Evolutionary conservation across 768 basidiomycete species (phyloP).

Genomic region (Thelephora aurantiotincta): DNA sequence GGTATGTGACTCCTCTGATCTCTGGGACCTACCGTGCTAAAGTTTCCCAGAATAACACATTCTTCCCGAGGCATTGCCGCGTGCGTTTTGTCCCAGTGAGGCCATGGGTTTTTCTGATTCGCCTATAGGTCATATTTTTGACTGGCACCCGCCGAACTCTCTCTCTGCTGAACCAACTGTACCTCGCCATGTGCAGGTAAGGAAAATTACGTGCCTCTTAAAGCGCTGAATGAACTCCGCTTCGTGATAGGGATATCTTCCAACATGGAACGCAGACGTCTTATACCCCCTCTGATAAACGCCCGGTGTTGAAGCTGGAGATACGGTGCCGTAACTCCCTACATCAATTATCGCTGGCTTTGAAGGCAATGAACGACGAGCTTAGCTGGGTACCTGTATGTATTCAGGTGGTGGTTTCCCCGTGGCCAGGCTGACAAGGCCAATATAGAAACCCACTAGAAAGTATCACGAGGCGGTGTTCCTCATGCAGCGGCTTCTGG

Average conservation of each 20-base stretch:
- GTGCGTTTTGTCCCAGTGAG: conserved; percentile 12
- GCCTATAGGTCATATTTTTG: conserved; percentile 25
- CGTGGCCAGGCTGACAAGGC: not conserved
- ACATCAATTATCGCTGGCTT: conserved; percentile 22
- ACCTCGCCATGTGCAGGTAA: conserved; percentile 28
- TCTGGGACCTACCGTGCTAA: too few species aligned
- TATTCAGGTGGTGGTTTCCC: not conserved
- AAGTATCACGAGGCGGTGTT: conserved; percentile 25
- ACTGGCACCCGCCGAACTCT: conserved; percentile 23
- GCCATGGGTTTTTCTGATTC: not conserved
- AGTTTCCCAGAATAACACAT: conserved; percentile 19
- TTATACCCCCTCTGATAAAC: conserved; percentile 16
- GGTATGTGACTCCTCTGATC: too few species aligned
- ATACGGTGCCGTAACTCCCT: conserved; percentile 26
- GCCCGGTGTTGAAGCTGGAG: conserved; percentile 25
- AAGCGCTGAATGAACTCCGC: not conserved
- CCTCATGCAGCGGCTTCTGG: conserved; percentile 26
- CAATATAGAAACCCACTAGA: conserved; percentile 28
- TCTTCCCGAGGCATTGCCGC: conserved; percentile 33
- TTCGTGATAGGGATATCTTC: conserved; percentile 21
- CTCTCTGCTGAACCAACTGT: conserved; percentile 26
- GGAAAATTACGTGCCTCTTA: conserved; percentile 4
- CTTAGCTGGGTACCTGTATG: conserved; percentile 32
- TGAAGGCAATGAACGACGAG: conserved; percentile 31
- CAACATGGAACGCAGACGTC: conserved; percentile 11